Percentiles rank a stretch among this genome's conserved stretches.
phyloP scores from a whole-genome alignment of 805 yeast genomes.

The Ogataea angusta region DNA sequence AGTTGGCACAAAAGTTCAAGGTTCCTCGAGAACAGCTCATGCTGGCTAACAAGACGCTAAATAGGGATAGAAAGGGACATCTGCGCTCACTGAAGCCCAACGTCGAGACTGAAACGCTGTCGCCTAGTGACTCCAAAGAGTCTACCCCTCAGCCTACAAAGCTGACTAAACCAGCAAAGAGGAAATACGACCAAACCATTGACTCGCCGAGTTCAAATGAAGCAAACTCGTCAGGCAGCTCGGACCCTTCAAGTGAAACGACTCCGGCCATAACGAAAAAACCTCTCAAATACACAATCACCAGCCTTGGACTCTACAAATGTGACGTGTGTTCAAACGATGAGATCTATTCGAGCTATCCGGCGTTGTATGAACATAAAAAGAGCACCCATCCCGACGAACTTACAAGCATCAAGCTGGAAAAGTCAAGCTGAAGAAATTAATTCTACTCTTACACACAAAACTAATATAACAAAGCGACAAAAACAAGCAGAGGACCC shows the following conservation, averaged over 20 bases:
- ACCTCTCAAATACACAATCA: constrained; percentile 19
- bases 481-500: not conserved
- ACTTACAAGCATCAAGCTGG: constrained; percentile 5
- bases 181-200: constrained; percentile 4
- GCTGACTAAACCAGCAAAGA: constrained; percentile 2
- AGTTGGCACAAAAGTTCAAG: constrained; percentile 28
- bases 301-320: constrained; percentile 19
- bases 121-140: constrained; percentile 8
- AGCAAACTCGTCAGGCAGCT: not conserved
- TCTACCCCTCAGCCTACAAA: constrained; percentile 2
- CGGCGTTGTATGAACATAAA: constrained; percentile 24
- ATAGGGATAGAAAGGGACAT: constrained; percentile 14
- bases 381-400: constrained; percentile 19
- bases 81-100: constrained; percentile 21
- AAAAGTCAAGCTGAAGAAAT: constrained; percentile 2
- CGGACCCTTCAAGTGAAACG: constrained; percentile 1
- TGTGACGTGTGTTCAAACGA: constrained; percentile 19
- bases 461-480: constrained; percentile 16
- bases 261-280: constrained; percentile 2
- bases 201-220: constrained; percentile 6
- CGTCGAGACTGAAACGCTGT: not conserved
- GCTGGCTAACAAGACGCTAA: constrained; percentile 14
- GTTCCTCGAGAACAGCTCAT: constrained; percentile 22
- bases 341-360: constrained; percentile 16
- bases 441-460: constrained; percentile 8